Percentiles rank a stretch among this genome's conserved stretches.
Conservation (phyloP, 371 early-diverging fungal genomes). For the Mortierella sp. region DNA sequence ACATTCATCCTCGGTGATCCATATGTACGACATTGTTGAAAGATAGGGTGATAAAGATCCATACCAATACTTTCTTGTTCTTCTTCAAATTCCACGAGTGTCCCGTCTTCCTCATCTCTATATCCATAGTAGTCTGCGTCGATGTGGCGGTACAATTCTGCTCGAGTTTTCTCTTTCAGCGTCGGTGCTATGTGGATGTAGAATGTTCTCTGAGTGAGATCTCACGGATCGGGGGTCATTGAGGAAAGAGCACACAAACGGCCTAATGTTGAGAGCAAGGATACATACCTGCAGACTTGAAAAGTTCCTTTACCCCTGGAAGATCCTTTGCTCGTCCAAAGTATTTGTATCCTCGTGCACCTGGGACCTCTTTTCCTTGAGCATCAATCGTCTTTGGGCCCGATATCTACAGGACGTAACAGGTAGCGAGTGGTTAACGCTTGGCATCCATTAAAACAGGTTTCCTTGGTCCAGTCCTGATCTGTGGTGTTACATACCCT, state of each 20-base stretch:
- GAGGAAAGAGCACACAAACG: neutral
- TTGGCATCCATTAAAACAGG: too few relatives aligned
- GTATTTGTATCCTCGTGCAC: conserved; percentile 94
- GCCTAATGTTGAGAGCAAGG: neutral
- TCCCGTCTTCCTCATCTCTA: conserved; percentile 92
- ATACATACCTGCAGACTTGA: conserved; percentile 66
- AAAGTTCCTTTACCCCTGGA: conserved; percentile 94
- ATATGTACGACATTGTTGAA: neutral
- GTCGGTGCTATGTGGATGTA: conserved; percentile 25
- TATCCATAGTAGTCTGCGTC: conserved; percentile 98
- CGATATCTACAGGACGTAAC: conserved; percentile 59
- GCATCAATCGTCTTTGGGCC: conserved; percentile 83
- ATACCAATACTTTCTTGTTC: conserved; percentile 62
- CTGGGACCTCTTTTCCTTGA: conserved; percentile 93
- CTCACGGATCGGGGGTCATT: too few relatives aligned
- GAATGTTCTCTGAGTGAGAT: neutral
- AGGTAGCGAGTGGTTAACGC: neutral
- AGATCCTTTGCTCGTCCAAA: conserved; percentile 98
- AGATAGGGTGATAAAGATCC: neutral
- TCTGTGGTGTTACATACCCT: conserved; percentile 59
- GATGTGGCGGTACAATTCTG: conserved; percentile 81
- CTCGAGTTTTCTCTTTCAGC: conserved; percentile 63
- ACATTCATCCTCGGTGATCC: neutral
- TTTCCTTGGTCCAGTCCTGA: too few relatives aligned
- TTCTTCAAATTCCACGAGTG: conserved; percentile 82